Conservation (phyloP, 2,329 filamentous ascomycete species). For the Talaromyces amestolkiae region DNA sequence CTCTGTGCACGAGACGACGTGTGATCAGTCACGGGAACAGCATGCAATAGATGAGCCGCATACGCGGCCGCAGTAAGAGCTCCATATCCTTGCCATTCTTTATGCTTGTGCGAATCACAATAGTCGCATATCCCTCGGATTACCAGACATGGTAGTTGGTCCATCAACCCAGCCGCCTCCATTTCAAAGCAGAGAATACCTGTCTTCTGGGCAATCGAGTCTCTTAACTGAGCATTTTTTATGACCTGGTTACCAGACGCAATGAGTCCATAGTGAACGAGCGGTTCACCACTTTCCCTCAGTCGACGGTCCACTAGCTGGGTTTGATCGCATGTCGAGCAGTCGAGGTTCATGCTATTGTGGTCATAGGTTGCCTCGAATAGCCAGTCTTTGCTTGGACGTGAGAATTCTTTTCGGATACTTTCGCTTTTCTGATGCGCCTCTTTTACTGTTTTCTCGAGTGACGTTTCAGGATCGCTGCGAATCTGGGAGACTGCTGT, state of each 20-base stretch:
- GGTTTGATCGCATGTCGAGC: not conserved
- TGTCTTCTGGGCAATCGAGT: conserved; percentile 1
- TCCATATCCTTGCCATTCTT: conserved; percentile 21
- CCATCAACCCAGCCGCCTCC: conserved; percentile 17
- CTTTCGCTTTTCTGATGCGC: not conserved
- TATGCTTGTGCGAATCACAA: conserved; percentile 20
- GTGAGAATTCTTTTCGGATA: not conserved
- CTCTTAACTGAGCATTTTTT: conserved; percentile 21
- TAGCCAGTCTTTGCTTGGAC: not conserved
- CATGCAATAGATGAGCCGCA: not conserved
- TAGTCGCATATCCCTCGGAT: conserved; percentile 22
- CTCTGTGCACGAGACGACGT: not conserved
- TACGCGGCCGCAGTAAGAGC: conserved; percentile 18
- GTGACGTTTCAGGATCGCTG: not conserved
- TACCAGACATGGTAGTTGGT: conserved; percentile 16
- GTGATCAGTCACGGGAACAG: not conserved
- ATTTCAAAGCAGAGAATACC: conserved; percentile 18
- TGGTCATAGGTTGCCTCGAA: not conserved
- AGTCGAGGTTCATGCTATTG: not conserved
- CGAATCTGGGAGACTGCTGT: conserved; percentile 8
- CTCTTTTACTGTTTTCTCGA: not conserved
- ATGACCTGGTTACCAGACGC: conserved; percentile 25
- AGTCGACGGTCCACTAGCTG: not conserved
- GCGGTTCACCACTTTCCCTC: not conserved
- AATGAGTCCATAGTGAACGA: conserved; percentile 23